Percentiles rank a stretch among this genome's conserved stretches.
Conservation (phyloP, 225 moss, liverwort and hornwort genomes). For the Anthoceros angustus region DNA sequence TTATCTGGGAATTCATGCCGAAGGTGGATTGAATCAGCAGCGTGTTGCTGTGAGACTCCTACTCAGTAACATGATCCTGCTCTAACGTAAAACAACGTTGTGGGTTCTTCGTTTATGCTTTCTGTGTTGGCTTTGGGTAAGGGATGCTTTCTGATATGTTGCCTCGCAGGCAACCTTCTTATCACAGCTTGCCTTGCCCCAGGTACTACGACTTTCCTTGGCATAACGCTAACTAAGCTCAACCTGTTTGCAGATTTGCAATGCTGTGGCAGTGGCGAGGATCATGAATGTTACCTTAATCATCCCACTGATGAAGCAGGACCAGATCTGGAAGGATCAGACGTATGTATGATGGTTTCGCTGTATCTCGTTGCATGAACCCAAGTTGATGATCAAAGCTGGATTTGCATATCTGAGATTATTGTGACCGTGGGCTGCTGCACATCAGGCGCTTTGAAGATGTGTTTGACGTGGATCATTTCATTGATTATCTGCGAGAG, state of each 20-base stretch:
- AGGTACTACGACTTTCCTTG: background rate
- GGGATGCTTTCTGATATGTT: background rate
- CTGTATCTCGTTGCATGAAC: background rate
- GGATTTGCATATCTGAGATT: background rate
- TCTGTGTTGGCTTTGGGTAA: background rate
- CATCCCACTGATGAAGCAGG: constrained; percentile 42
- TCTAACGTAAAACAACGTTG: background rate
- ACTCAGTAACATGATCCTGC: background rate
- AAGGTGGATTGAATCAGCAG: constrained; percentile 51
- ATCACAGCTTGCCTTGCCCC: background rate
- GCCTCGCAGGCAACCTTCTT: background rate
- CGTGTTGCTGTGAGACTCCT: constrained; percentile 34
- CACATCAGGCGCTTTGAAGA: constrained; percentile 36
- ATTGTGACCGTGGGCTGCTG: background rate
- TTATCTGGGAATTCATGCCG: constrained; percentile 36
- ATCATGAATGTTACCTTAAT: constrained; percentile 46
- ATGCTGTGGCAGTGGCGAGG: constrained; percentile 44
- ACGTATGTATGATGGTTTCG: constrained; percentile 13
- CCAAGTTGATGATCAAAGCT: too few species aligned
- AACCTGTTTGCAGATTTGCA: constrained; percentile 32
- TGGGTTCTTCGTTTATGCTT: background rate
- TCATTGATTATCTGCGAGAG: constrained; percentile 36
- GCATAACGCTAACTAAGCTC: background rate
- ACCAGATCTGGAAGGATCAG: constrained; percentile 51
- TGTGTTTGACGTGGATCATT: constrained; percentile 45